A percentile compares a stretch with the other conserved stretches of the same genome.
phyloP scores from a whole-genome alignment of 768 basidiomycete species.

The Hericium rajendrae region DNA sequence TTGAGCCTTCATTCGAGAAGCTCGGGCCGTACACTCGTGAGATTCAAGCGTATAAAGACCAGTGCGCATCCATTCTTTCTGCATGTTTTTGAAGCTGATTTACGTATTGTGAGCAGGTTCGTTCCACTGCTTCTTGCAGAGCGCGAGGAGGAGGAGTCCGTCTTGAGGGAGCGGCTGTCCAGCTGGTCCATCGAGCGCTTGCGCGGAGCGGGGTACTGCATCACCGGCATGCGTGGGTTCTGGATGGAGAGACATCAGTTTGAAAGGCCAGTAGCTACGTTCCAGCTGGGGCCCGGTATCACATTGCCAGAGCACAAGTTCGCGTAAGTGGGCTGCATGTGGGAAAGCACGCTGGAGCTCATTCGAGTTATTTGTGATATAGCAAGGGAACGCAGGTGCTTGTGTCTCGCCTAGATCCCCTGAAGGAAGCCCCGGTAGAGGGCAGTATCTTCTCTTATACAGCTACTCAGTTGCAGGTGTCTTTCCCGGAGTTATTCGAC shows the following conservation, averaged over 20 bases:
- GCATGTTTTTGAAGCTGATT: neutral
- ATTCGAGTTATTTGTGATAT: neutral
- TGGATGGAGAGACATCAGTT: constrained; percentile 59
- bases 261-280: constrained; percentile 58
- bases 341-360: neutral
- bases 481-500: constrained; percentile 40
- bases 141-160: constrained; percentile 51
- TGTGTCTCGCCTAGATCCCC: constrained; percentile 53
- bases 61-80: constrained; percentile 27
- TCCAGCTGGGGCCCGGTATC: constrained; percentile 53
- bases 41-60: constrained; percentile 42
- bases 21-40: constrained; percentile 33
- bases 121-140: constrained; percentile 42
- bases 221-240: constrained; percentile 56
- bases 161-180: constrained; percentile 52
- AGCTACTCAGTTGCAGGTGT: constrained; percentile 44
- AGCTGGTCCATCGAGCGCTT: constrained; percentile 57
- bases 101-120: constrained; percentile 29
- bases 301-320: constrained; percentile 58
- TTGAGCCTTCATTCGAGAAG: constrained; percentile 25
- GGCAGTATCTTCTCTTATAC: constrained; percentile 47
- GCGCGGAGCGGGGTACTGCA: constrained; percentile 60
- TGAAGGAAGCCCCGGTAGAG: constrained; percentile 39
- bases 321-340: constrained; percentile 37
- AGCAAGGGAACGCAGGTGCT: constrained; percentile 68